Evolutionary conservation across 2,329 filamentous ascomycete genomes (phyloP).

Genomic region (Cytospora paraplurivora): DNA sequence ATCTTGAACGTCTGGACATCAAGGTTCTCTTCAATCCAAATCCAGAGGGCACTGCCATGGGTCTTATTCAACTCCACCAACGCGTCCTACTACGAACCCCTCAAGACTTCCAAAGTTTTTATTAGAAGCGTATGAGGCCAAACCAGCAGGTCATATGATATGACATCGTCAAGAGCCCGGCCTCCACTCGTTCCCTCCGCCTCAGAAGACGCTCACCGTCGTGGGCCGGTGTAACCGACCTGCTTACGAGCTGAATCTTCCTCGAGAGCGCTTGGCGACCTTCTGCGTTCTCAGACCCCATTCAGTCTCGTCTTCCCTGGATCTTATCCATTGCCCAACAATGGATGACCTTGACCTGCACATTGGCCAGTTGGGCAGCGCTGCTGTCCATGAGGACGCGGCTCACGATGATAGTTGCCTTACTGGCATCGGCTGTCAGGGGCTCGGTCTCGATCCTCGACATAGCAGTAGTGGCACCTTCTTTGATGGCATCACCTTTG

Average conservation of each 20-base stretch:
- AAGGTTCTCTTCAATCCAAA: neutral
- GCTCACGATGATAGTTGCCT: conserved; percentile 29
- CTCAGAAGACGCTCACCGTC: neutral
- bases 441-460: conserved; percentile 24
- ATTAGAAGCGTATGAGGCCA: neutral
- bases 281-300: neutral
- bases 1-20: neutral
- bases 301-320: neutral
- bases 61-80: neutral
- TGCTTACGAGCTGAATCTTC: neutral
- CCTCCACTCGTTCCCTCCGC: neutral
- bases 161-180: neutral
- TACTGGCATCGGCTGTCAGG: conserved; percentile 23
- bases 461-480: conserved; percentile 4
- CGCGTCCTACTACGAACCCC: neutral
- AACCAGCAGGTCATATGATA: neutral
- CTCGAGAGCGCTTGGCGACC: neutral
- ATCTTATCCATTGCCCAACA: conserved; percentile 25
- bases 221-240: neutral
- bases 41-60: neutral
- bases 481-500: conserved; percentile 1
- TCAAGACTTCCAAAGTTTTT: neutral
- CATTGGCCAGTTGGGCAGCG: conserved; percentile 2
- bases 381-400: conserved; percentile 15
- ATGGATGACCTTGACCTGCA: conserved; percentile 30